Base-by-base conservation (phyloP, 2,329 filamentous ascomycete species). In the Zymoseptoria passerinii region DNA sequence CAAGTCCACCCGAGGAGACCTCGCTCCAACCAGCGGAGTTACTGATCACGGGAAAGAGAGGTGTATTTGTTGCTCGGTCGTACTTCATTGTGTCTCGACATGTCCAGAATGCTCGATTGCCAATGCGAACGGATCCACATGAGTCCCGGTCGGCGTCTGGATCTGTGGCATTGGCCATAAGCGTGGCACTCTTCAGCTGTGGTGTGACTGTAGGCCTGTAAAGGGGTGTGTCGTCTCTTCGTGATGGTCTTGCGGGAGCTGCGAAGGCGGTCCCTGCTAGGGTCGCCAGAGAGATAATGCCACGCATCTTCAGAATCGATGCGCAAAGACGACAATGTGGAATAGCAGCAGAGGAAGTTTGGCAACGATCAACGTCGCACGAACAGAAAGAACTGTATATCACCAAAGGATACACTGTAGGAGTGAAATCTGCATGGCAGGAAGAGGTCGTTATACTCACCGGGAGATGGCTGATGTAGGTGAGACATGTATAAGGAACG, bases 1-100 rank as follows among this genome's bases (percentile, higher is more conserved):
- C n/a, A 1, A 28, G 27, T 28, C 59, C 61, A 16, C 19, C 27
- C 16, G 53, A 3, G 28, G 56, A 51, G 28, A 66, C 54, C 20
- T 66, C 52, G 7, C 61, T 64, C 66, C 66, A 68, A 20, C 62
- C 61, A 8, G 62, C 65, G 13, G 61, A 60, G 40, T 64, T 67
- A 50, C 60, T 58, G n/a, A 66, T 57, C 9, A 67, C 57, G 2
- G 65, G 61, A 2, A 61, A 29, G 58, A 49, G 53, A 50, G 27
- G 61, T 35, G 13, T 55, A 16, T 16, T 58, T 28, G 53, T 52
- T 29, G 35, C 13, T 40, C n/a, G 50, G 2, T 50, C 53, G 50
- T 63, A 66, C 4, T 49, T 48, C 40, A 58, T 55, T 10, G 65
- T 68, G 27, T 68, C 66, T 57, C 66, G 58, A 58, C 66, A 68